phyloP scores from a whole-genome alignment of 164 flowering plant species.

The Kalanchoe fedtschenkoi region DNA sequence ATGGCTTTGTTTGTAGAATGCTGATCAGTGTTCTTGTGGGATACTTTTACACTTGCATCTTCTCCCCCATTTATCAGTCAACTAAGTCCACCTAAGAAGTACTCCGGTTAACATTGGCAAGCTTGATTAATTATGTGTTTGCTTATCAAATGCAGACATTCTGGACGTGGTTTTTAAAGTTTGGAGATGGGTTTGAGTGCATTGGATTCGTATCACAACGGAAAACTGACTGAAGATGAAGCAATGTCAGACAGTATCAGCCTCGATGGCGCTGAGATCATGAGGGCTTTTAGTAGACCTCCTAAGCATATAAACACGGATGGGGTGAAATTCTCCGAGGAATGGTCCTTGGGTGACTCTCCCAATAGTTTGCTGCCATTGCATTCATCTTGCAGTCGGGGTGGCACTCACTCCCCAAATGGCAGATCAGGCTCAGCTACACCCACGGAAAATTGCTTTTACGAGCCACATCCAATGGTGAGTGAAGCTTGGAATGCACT shows the following conservation, averaged over 20 bases:
- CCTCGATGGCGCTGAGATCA: background rate
- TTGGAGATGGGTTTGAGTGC: background rate
- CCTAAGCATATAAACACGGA: background rate
- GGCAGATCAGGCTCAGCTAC: conserved; percentile 36
- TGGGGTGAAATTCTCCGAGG: background rate
- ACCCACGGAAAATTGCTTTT: conserved; percentile 26
- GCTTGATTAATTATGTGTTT: no score
- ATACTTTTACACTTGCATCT: no score
- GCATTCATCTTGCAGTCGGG: conserved; percentile 22
- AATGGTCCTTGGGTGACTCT: conserved; percentile 6
- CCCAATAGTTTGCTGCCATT: conserved; percentile 18
- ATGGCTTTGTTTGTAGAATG: background rate
- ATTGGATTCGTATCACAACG: background rate
- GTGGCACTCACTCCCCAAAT: conserved; percentile 45
- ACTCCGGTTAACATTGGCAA: no score
- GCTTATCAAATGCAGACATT: background rate
- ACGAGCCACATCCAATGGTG: conserved; percentile 50
- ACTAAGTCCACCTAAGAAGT: no score
- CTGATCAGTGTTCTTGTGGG: background rate
- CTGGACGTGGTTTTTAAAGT: background rate
- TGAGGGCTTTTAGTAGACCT: background rate
- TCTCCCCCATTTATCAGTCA: no score
- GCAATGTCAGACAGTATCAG: background rate
- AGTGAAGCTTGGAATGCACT: conserved; percentile 68
- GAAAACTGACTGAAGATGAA: background rate